Conservation (phyloP, 495 filamentous ascomycete species). For the Tricharina praecox region DNA sequence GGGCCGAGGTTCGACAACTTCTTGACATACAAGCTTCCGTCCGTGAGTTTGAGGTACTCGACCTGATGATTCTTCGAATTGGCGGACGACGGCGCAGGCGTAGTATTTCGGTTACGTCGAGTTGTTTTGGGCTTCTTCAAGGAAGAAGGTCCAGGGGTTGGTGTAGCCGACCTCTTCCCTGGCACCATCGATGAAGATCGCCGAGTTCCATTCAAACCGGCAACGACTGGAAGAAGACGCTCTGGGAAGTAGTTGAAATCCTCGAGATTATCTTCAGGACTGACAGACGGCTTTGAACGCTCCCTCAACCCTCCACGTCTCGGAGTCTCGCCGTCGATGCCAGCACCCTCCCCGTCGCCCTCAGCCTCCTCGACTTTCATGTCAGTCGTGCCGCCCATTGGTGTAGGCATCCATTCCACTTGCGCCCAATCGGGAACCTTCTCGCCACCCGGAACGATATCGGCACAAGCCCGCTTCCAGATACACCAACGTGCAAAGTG, state of each 20-base stretch:
- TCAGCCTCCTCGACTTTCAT: background rate
- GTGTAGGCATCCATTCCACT: slow-evolving; percentile 16
- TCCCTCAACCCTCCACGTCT: slow-evolving; percentile 20
- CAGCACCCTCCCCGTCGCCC: background rate
- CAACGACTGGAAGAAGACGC: background rate
- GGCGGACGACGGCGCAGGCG: background rate
- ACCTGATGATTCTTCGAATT: slow-evolving; percentile 4
- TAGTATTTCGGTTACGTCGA: background rate
- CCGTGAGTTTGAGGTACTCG: slow-evolving; percentile 17
- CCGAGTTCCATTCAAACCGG: background rate
- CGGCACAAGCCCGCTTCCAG: slow-evolving; percentile 51
- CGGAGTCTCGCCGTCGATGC: slow-evolving; percentile 11
- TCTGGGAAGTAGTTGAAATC: slow-evolving; percentile 9
- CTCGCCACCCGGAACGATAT: slow-evolving; percentile 29
- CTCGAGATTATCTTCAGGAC: slow-evolving; percentile 6
- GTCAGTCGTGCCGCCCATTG: background rate
- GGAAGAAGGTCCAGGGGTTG: background rate
- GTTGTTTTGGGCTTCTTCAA: background rate
- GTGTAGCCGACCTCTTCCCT: background rate
- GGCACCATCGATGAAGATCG: slow-evolving; percentile 4
- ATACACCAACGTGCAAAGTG: slow-evolving; percentile 54
- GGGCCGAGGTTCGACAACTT: slow-evolving; percentile 24
- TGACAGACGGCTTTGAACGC: slow-evolving; percentile 7
- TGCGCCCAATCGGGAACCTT: slow-evolving; percentile 48
- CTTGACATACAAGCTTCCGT: slow-evolving; percentile 22